phyloP scores from a whole-genome alignment of 441 rosid genomes.

The Euphorbia schlechtendalii region DNA sequence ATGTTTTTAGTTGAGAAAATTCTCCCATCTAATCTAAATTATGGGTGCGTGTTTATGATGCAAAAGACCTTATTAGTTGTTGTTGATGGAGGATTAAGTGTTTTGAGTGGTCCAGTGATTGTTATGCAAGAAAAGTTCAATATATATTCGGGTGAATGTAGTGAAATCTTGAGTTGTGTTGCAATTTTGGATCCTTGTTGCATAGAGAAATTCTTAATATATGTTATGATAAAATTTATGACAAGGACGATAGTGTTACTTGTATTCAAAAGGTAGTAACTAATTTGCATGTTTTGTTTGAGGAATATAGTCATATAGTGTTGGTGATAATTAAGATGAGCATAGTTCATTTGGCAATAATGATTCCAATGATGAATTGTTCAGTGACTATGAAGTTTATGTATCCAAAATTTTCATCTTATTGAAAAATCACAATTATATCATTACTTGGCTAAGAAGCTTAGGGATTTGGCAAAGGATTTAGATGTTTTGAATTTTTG shows the following conservation, averaged over 20 bases:
- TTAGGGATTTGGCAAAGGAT: too few species aligned
- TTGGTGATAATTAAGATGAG: too few species aligned
- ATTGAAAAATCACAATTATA: too few species aligned
- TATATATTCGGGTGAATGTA: not conserved
- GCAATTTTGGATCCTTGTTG: not conserved
- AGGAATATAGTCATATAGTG: not conserved
- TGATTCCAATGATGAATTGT: too few species aligned
- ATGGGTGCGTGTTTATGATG: not conserved
- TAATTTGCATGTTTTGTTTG: not conserved
- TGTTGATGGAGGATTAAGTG: not conserved
- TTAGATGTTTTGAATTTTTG: too few species aligned
- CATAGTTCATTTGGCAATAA: too few species aligned
- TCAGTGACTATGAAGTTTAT: too few species aligned
- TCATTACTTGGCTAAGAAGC: too few species aligned
- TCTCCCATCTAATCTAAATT: not conserved
- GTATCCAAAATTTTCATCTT: too few species aligned
- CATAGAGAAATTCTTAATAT: not conserved
- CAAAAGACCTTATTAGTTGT: not conserved
- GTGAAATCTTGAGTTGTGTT: not conserved
- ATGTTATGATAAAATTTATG: not conserved
- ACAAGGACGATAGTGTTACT: not conserved
- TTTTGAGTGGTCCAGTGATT: not conserved
- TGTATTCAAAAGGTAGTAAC: not conserved
- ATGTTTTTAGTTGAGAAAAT: not conserved
- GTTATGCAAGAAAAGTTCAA: not conserved